Conservation (phyloP, 225 moss, liverwort and hornwort genomes). For the Pleurozium schreberi region DNA sequence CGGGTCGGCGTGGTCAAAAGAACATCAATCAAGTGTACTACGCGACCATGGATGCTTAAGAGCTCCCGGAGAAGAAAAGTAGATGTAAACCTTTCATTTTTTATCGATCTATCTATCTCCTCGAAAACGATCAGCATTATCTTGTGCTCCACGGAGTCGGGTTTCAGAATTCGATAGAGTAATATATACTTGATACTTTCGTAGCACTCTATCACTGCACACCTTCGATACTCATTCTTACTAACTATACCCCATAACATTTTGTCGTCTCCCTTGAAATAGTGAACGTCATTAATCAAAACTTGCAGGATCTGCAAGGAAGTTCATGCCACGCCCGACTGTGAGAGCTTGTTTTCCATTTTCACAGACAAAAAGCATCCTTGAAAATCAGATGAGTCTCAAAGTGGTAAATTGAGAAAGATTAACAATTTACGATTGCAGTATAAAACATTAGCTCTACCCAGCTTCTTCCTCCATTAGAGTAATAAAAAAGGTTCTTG, state of each 20-base stretch:
- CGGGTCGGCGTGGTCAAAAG: conserved; percentile 31
- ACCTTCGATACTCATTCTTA: conserved; percentile 59
- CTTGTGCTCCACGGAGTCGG: conserved; percentile 23
- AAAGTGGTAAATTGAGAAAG: neutral
- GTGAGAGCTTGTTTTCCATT: neutral
- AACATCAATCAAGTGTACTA: conserved; percentile 39
- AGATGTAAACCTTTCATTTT: conserved; percentile 34
- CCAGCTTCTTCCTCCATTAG: neutral
- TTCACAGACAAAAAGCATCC: neutral
- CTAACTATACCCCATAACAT: conserved; percentile 43
- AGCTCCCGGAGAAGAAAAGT: conserved; percentile 48
- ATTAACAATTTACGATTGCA: neutral
- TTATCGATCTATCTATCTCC: conserved; percentile 58
- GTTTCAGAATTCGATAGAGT: conserved; percentile 24
- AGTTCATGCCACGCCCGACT: neutral
- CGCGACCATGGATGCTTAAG: conserved; percentile 38
- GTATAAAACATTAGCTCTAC: neutral
- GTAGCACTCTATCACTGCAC: conserved; percentile 75
- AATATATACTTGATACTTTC: conserved; percentile 59
- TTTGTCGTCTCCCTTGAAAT: conserved; percentile 51
- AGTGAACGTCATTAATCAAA: conserved; percentile 23
- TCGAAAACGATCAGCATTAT: conserved; percentile 48
- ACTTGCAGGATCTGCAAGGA: conserved; percentile 61
- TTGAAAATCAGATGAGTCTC: neutral
- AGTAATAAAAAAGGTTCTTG: neutral